Percentiles rank a stretch among this genome's conserved stretches.
These are phyloP conservation scores for Plantago elongata DNA, from an alignment of 257 asterid species.

Conservation along the genomic window DNA sequence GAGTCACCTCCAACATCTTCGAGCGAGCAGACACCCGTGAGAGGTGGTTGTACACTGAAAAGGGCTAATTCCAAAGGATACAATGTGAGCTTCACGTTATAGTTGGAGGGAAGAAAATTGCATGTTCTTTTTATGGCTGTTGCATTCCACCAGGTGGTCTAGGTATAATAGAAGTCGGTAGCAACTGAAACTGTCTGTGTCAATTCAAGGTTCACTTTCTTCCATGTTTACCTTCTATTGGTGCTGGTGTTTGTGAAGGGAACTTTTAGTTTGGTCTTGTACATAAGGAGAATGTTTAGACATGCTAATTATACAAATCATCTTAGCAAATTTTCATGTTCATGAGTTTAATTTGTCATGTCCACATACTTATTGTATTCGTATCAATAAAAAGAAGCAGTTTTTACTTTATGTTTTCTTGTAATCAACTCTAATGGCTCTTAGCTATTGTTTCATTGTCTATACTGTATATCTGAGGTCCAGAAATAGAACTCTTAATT, in stretches of 20 bases:
- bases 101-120: constrained; percentile 2
- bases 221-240: constrained; percentile 14
- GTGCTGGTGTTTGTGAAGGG: constrained; percentile 11
- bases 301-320: background rate
- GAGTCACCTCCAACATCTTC: constrained; percentile 27
- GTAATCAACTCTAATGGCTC: no score
- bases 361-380: background rate
- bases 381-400: no score
- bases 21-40: constrained; percentile 9
- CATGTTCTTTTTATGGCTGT: constrained; percentile 14
- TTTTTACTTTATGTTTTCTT: no score
- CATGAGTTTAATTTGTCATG: background rate
- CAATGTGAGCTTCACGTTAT: constrained; percentile 39
- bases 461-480: no score
- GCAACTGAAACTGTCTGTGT: constrained; percentile 14
- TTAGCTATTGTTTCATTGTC: no score
- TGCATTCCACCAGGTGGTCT: constrained; percentile 10
- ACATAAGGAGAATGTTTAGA: background rate
- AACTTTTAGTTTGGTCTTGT: constrained; percentile 14
- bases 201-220: constrained; percentile 13
- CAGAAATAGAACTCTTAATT: no score
- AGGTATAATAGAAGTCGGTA: constrained; percentile 18
- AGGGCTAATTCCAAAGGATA: constrained; percentile 52
- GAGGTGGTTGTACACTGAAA: constrained; percentile 18
- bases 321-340: background rate